A percentile compares a stretch with the other conserved stretches of the same genome.
phyloP scores from a whole-genome alignment of 352 stramenopile genomes.

The Phytophthora idaei region DNA sequence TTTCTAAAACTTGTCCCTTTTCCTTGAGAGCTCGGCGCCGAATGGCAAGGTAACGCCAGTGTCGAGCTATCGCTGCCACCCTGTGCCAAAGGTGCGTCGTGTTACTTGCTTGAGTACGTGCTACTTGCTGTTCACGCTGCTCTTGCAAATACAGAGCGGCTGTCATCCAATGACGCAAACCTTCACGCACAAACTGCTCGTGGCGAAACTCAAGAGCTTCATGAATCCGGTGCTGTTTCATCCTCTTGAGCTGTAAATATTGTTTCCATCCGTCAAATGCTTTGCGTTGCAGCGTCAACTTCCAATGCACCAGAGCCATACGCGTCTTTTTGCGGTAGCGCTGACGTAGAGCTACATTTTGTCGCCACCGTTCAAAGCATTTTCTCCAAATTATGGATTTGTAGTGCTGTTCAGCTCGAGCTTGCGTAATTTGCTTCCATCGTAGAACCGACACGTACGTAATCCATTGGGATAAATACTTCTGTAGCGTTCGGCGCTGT shows the following conservation, averaged over 20 bases:
- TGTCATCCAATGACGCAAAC: conserved; percentile 56
- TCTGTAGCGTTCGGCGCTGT: conserved; percentile 31
- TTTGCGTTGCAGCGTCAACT: conserved; percentile 40
- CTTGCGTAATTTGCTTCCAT: conserved; percentile 50
- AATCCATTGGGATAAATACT: conserved; percentile 37
- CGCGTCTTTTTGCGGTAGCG: conserved; percentile 33
- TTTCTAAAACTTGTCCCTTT: conserved; percentile 4
- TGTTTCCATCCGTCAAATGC: conserved; percentile 42
- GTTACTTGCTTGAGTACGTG: conserved; percentile 23
- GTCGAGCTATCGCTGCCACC: conserved; percentile 40
- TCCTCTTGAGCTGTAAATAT: conserved; percentile 37
- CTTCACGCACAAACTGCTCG: conserved; percentile 45
- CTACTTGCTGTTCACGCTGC: conserved; percentile 37
- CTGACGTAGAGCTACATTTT: conserved; percentile 18
- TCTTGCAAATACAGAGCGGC: conserved; percentile 44
- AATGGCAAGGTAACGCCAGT: conserved; percentile 37
- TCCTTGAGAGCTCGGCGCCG: conserved; percentile 13
- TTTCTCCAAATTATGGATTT: conserved; percentile 30
- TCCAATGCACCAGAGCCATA: conserved; percentile 61
- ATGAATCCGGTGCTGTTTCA: conserved; percentile 52
- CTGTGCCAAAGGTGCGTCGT: conserved; percentile 32
- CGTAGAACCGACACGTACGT: conserved; percentile 38
- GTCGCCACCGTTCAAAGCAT: conserved; percentile 42
- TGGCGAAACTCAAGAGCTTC: conserved; percentile 60
- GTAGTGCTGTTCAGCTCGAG: conserved; percentile 44